Evolutionary conservation across 176 grass and related monocot species (phyloP), one percentile per base, ranked within the genome.

Genomic region (Eleusine coracana): DNA sequence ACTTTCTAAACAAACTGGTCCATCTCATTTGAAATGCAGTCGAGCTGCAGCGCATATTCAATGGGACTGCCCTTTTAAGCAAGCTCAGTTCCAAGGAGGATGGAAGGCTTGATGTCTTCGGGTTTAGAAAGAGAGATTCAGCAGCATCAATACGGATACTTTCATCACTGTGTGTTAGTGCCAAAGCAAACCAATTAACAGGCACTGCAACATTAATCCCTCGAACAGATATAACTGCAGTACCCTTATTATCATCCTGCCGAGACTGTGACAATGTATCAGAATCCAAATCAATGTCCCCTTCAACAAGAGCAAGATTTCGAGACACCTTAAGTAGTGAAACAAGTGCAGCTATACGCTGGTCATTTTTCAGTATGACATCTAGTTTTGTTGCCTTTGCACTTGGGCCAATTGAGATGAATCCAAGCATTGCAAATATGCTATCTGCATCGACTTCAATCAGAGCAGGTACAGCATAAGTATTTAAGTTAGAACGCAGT

Each of bases 11-110:
- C 50, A 98, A 80, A 69, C 92, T 93, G 77, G 92, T 90, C 96
- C 96, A 98, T 89, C 95, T 98, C 96, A 98, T 98, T 86, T 95
- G 96, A 87, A 98, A 98, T 87, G 96, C 84, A 25, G 92, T 92
- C 10, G 96, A 98, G 86, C 92, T 95, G 78, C 96, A 93, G 68
- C 92, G 84, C 92, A 98, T 98, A 87, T 98, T 98, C 83, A 98
- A 75, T 76, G 92, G 96, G 81, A 95, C 87, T 80, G 90, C 86
- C 60, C 80, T 76, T 84, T 83, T 92, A 78, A 98, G 90, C 89
- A 98, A 83, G 46, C 90, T 91, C 74, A 98, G 77, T 76, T 98
- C 96, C 56, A 98, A 91, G 78, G 92, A 70, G n/a, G 96, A 98
- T 86, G 92, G 96, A 73, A 98, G 84, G 84, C 92, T 95, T 77